A percentile compares a stretch with the other conserved stretches of the same genome.
phyloP scores from a whole-genome alignment of 352 stramenopile genomes.

The Phytopythium sindhum region DNA sequence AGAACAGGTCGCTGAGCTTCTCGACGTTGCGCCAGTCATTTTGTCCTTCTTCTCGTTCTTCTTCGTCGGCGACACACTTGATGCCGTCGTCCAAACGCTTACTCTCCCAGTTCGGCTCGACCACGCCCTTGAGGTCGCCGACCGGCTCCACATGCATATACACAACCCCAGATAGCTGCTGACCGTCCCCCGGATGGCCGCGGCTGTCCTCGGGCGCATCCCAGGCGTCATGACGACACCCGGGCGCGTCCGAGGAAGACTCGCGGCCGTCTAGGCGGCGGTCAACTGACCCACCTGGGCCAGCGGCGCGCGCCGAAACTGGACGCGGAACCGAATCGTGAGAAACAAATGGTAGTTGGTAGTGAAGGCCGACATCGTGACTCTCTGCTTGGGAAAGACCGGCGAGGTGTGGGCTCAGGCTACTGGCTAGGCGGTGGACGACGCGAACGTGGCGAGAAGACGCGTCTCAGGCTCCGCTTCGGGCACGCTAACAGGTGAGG shows the following conservation, averaged over 20 bases:
- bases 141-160: conserved; percentile 11
- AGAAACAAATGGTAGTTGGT: conserved; percentile 17
- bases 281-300: conserved; percentile 15
- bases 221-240: conserved; percentile 9
- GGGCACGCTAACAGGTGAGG: not conserved
- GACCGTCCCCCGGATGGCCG: conserved; percentile 9
- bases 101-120: conserved; percentile 2
- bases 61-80: conserved; percentile 7
- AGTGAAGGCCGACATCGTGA: conserved; percentile 25
- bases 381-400: conserved; percentile 18
- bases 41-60: conserved; percentile 18
- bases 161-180: conserved; percentile 18
- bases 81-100: not conserved
- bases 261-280: conserved; percentile 28
- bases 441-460: conserved; percentile 28
- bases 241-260: conserved; percentile 14
- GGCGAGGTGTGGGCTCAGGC: conserved; percentile 24
- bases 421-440: conserved; percentile 25
- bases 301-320: conserved; percentile 15
- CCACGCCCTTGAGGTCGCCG: conserved; percentile 4
- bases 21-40: conserved; percentile 49
- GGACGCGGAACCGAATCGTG: not conserved
- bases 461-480: conserved; percentile 1
- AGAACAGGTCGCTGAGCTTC: conserved; percentile 52
- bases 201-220: conserved; percentile 11